phyloP scores from a whole-genome alignment of 1,284 basidiomycete species.

The Anthracocystis walkeri region DNA sequence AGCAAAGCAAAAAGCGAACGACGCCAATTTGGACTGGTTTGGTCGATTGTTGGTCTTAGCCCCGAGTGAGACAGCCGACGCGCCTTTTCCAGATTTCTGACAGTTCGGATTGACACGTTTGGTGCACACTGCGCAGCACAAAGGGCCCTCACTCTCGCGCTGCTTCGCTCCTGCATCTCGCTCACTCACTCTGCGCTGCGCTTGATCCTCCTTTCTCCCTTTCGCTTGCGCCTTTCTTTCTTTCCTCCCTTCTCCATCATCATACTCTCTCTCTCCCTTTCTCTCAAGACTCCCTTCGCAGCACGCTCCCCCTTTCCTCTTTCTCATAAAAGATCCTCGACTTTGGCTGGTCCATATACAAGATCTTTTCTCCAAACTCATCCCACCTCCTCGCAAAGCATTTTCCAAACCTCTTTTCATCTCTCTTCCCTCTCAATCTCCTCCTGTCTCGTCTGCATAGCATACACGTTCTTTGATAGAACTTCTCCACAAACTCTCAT shows the following conservation, averaged over 20 bases:
- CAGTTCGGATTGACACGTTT: background rate
- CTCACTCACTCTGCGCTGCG: background rate
- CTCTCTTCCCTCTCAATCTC: conserved; percentile 1
- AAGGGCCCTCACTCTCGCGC: too few species aligned
- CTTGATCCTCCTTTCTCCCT: conserved; percentile 11
- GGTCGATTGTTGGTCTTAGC: background rate
- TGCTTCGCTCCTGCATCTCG: too few species aligned
- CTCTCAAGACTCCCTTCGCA: background rate
- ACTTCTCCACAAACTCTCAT: conserved; percentile 4
- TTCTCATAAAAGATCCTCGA: background rate
- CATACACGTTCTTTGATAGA: conserved; percentile 27
- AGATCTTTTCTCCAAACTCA: background rate
- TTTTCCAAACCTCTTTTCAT: background rate
- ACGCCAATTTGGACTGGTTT: background rate
- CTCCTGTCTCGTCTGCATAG: conserved; percentile 3
- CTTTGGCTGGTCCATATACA: conserved; percentile 42
- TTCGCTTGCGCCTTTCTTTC: background rate
- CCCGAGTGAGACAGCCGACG: conserved; percentile 7
- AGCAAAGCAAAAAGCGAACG: background rate
- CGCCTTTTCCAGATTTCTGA: background rate
- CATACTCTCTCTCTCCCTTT: conserved; percentile 6
- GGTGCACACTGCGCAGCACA: background rate
- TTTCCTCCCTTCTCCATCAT: conserved; percentile 10
- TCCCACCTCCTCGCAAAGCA: conserved; percentile 4
- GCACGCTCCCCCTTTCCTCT: background rate